Evolutionary conservation across 306 rosid species (phyloP).

Genomic region (Quillaja saponaria): DNA sequence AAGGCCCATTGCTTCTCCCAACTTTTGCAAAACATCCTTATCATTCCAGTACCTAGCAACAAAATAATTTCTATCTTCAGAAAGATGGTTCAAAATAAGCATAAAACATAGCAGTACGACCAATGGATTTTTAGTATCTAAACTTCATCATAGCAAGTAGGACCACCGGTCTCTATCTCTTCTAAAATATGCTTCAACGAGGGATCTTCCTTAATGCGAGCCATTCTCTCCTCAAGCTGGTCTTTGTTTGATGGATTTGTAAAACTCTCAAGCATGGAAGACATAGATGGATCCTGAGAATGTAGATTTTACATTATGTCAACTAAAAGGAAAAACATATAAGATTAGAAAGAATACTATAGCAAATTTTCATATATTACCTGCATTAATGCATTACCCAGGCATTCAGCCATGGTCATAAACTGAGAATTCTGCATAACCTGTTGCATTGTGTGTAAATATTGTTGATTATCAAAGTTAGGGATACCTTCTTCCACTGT

Average conservation of each 20-base stretch:
- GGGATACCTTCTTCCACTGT: constrained; percentile 66
- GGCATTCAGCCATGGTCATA: constrained; percentile 97
- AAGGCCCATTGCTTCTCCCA: constrained; percentile 91
- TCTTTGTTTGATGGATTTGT: constrained; percentile 76
- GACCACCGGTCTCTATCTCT: constrained; percentile 95
- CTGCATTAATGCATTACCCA: constrained; percentile 95
- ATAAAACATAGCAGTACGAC: not conserved
- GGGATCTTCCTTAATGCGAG: constrained; percentile 93
- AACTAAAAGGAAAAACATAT: constrained; percentile 12
- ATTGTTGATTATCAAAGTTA: constrained; percentile 83
- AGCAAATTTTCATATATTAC: constrained; percentile 39
- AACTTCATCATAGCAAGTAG: constrained; percentile 99
- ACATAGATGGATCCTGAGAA: constrained; percentile 93
- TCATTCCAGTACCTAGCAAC: constrained; percentile 87
- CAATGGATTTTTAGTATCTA: not conserved
- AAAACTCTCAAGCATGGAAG: constrained; percentile 77
- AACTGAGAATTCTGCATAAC: constrained; percentile 98
- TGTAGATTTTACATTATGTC: constrained; percentile 20
- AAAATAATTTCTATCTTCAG: constrained; percentile 20
- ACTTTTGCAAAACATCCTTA: constrained; percentile 72
- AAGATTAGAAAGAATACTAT: constrained; percentile 5
- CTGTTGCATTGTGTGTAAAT: constrained; percentile 84
- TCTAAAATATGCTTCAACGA: constrained; percentile 94
- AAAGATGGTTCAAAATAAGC: constrained; percentile 5
- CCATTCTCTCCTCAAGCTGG: constrained; percentile 97